Conservation (phyloP, 1,139 yeast species). For the Kodamaea derodonti region DNA sequence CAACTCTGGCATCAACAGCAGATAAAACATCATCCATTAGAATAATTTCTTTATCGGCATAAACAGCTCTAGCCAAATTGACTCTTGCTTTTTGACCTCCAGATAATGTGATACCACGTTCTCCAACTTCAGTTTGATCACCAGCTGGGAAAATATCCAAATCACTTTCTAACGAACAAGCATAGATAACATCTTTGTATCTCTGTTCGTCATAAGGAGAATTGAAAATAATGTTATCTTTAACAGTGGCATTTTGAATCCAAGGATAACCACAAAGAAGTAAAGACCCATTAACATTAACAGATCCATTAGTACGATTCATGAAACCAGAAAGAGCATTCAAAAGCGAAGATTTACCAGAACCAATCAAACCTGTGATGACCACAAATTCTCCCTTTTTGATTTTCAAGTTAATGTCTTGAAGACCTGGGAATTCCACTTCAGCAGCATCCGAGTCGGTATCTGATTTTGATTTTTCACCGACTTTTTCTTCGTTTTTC, state of each 20-base stretch:
- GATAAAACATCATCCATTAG: slow-evolving; percentile 82
- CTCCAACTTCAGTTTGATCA: slow-evolving; percentile 86
- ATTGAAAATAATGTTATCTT: slow-evolving; percentile 75
- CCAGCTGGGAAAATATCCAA: slow-evolving; percentile 73
- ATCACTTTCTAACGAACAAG: slow-evolving; percentile 69
- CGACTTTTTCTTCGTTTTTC: slow-evolving; percentile 3
- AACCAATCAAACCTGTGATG: slow-evolving; percentile 65
- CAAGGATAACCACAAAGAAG: slow-evolving; percentile 59
- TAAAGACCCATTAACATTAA: slow-evolving; percentile 42
- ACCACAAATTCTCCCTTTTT: slow-evolving; percentile 59
- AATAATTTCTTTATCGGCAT: slow-evolving; percentile 60
- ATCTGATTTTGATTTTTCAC: slow-evolving; percentile 3
- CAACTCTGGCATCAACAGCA: slow-evolving; percentile 92
- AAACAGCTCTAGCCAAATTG: slow-evolving; percentile 80
- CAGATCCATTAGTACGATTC: slow-evolving; percentile 46
- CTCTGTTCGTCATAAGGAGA: slow-evolving; percentile 47
- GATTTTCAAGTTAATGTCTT: slow-evolving; percentile 39
- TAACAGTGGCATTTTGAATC: slow-evolving; percentile 81
- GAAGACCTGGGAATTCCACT: slow-evolving; percentile 15
- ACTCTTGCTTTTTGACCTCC: slow-evolving; percentile 94
- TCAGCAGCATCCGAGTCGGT: slow-evolving; percentile 13
- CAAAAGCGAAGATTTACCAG: slow-evolving; percentile 66
- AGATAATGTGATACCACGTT: slow-evolving; percentile 84
- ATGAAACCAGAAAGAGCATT: slow-evolving; percentile 61
- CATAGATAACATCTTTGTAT: slow-evolving; percentile 55